Conservation (phyloP, 331 rosid species). For the Pyrus hybrid region DNA sequence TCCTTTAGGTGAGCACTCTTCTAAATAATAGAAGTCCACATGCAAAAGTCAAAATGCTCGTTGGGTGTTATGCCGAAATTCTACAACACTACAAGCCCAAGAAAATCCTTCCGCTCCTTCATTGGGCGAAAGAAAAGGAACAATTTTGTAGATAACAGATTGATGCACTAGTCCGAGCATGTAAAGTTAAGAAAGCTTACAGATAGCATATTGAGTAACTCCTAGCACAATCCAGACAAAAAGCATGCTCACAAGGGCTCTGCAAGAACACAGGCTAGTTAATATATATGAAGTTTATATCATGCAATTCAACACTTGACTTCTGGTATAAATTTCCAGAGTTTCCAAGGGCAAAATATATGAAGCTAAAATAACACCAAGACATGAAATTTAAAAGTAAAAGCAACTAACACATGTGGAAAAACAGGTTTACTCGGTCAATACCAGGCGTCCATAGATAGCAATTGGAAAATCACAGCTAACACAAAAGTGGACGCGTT, state of each 20-base stretch:
- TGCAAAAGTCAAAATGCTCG: neutral
- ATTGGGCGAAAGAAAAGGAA: neutral
- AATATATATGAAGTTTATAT: no score
- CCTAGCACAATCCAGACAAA: conserved; percentile 95
- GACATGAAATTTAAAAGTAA: neutral
- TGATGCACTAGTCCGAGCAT: no score
- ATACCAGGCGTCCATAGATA: conserved; percentile 86
- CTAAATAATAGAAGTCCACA: neutral
- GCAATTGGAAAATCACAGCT: conserved; percentile 91
- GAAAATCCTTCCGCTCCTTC: neutral
- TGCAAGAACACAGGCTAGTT: conserved; percentile 42
- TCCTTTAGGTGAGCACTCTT: neutral
- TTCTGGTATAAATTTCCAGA: no score
- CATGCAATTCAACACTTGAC: no score
- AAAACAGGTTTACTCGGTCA: neutral
- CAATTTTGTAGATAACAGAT: no score
- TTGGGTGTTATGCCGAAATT: no score
- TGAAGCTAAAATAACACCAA: no score
- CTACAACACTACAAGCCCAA: neutral
- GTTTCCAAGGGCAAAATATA: no score
- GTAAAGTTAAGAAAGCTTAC: conserved; percentile 47
- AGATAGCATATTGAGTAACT: conserved; percentile 91
- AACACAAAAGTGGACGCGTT: conserved; percentile 93
- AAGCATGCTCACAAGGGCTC: conserved; percentile 98
- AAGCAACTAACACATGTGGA: neutral